Evolutionary conservation across 345 rosid species (phyloP).

Genomic region (Populus tremula): DNA sequence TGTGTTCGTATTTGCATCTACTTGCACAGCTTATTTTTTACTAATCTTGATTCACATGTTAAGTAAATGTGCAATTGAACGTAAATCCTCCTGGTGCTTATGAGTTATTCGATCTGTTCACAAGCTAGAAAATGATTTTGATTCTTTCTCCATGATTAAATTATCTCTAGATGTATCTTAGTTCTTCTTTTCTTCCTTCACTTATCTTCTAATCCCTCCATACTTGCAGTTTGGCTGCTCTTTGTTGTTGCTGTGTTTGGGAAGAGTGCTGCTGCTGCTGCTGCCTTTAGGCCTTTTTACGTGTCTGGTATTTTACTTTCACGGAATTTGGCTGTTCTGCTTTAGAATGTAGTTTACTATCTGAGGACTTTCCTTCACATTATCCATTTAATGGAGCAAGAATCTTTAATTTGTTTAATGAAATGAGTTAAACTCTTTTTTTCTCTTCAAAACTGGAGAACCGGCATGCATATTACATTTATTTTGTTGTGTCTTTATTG

Average conservation of each 20-base stretch:
- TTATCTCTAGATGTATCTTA: not conserved
- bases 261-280: constrained; percentile 13
- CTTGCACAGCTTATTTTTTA: not conserved
- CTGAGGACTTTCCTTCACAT: not conserved
- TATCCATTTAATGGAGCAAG: not conserved
- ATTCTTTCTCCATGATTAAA: not conserved
- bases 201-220: not conserved
- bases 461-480: not conserved
- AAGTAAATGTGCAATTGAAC: not conserved
- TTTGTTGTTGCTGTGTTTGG: constrained; percentile 19
- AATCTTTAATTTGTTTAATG: not conserved
- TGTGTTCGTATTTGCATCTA: not conserved
- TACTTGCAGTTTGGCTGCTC: constrained; percentile 12
- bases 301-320: not conserved
- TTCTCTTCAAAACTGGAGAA: not conserved
- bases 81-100: not conserved
- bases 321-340: not conserved
- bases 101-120: not conserved
- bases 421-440: not conserved
- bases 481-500: not conserved
- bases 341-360: not conserved
- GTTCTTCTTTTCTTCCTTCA: not conserved
- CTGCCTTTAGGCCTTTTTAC: not conserved
- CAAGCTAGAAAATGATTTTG: not conserved
- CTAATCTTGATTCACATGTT: not conserved